Base-by-base conservation (phyloP, 163 green algal genomes). In the Prototheca cutis region DNA sequence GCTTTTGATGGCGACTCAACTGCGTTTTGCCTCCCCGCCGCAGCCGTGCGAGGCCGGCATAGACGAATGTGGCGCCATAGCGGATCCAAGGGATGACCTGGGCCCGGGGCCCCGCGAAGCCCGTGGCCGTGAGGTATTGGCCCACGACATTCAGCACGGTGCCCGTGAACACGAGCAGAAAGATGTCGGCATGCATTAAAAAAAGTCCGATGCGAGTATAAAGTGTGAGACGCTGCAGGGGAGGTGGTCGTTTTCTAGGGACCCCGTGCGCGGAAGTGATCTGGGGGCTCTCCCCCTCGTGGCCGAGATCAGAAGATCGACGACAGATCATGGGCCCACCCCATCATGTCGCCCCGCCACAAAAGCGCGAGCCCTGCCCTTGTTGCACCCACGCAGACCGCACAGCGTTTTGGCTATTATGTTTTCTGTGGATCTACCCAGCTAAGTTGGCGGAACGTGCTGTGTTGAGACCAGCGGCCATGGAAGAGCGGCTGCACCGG, bases 71-170 rank as follows among this genome's bases (percentile, higher is more conserved):
- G 25, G 70, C 53, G 19, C 36, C 40, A 28, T 64, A 70, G n/a
- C 57, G 57, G 25, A 67, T 53, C 33, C 47, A 69, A 18, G 73
- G 71, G 7, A 80, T 29, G 4, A 73, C 48, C 47, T 80, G 73
- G 25, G 69, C 58, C 4, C 58, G 28, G 21, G 34, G 59, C 18
- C 55, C 49, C n/a, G 48, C 58, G 31, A 70, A 72, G 2, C 36
- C 27, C 4, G 58, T 53, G 32, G 69, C 49, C 13, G 49, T 70
- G 19, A 76, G 63, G 23, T 56, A 6, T 21, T 75, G 68, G 4
- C 42, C 58, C 1, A 59, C 31, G 19, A 61, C 40, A 48, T 63
- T 72, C n/a, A 72, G 32, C 2, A 61, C 7, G 2, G 58, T 36
- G 19, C 62, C 62, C 4, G 58, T 72, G 10, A 27, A 25, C 4